Evolutionary conservation across 2,329 filamentous ascomycete species (phyloP).

Genomic region (Chrysoporthe puriensis): DNA sequence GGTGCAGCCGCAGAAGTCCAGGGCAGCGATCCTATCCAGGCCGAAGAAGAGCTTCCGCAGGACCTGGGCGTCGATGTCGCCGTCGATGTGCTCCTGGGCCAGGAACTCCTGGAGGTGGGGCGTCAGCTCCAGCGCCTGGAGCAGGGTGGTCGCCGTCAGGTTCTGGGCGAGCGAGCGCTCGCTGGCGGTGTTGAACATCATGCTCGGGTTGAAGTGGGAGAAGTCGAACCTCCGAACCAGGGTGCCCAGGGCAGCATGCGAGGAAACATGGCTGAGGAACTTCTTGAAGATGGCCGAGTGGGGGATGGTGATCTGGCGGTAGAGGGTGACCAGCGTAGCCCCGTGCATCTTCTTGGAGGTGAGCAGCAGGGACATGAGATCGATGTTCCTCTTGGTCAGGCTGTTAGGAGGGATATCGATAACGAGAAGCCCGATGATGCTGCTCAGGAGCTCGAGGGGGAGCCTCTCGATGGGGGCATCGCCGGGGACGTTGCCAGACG

Average conservation of each 20-base stretch:
- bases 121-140: slow-evolving; percentile 71
- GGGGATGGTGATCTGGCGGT: slow-evolving; percentile 79
- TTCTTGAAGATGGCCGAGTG: slow-evolving; percentile 85
- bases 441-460: slow-evolving; percentile 70
- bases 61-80: slow-evolving; percentile 71
- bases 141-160: slow-evolving; percentile 72
- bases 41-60: slow-evolving; percentile 72
- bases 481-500: slow-evolving; percentile 42
- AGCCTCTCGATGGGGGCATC: slow-evolving; percentile 66
- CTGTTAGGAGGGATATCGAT: slow-evolving; percentile 76
- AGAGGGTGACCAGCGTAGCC: slow-evolving; percentile 74
- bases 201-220: slow-evolving; percentile 82
- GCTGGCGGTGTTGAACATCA: slow-evolving; percentile 73
- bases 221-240: slow-evolving; percentile 82
- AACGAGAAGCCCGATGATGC: slow-evolving; percentile 75
- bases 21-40: slow-evolving; percentile 64
- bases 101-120: slow-evolving; percentile 78
- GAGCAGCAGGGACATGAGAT: slow-evolving; percentile 75
- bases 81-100: slow-evolving; percentile 79
- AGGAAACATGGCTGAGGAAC: slow-evolving; percentile 70
- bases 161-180: slow-evolving; percentile 77
- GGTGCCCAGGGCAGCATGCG: slow-evolving; percentile 70
- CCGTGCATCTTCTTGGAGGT: slow-evolving; percentile 76
- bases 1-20: slow-evolving; percentile 80
- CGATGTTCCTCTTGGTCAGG: slow-evolving; percentile 74